Base-by-base conservation (phyloP, 495 filamentous ascomycete species). In the Neurospora sp. region DNA sequence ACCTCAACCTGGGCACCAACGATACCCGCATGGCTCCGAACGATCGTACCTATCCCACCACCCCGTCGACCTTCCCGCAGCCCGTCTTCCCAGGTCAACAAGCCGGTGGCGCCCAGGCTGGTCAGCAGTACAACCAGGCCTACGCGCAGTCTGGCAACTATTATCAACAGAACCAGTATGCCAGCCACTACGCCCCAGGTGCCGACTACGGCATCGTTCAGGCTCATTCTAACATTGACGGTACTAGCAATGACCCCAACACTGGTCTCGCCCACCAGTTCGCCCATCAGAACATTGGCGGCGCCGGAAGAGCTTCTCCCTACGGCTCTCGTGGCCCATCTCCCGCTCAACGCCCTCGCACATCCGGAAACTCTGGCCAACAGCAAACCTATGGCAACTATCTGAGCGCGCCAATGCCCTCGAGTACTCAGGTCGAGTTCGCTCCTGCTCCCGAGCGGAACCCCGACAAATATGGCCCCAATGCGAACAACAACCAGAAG, bases 61-160 rank as follows among this genome's bases (percentile, higher is more conserved):
- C 96, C 21, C 95, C 96, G 71, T 97, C 94, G 74, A 96, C 94
- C 70, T 98, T 98, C 78, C 94, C 94, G 13, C 94, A 98, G 82
- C 94, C 94, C 38, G 90, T 96, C 79, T 90, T 89, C 81, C 84
- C 81, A 70, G 79, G 77, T 40, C 82, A 80, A 75, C 34, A 70
- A 36, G 42, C 71, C 69, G 72, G 21, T 71, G 73, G 71, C 39
- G 62, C 72, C 39, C 81, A 83, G 74, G 83, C 82, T 62, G 74
- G 76, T 42, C 86, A 89, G 77, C 83, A 84, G 48, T 88, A 89
- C 74, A 86, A 74, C 72, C 70, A 78, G 69, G 69, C 76, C 74
- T 73, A 81, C 72, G 43, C 48, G 7, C 74, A 78, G 39, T 71
- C 77, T n/a, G 45, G 72, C 36, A 77, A 78, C 71, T 82, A 83